Base-by-base conservation (phyloP, 805 yeast genomes). In the Pichia scutulata region DNA sequence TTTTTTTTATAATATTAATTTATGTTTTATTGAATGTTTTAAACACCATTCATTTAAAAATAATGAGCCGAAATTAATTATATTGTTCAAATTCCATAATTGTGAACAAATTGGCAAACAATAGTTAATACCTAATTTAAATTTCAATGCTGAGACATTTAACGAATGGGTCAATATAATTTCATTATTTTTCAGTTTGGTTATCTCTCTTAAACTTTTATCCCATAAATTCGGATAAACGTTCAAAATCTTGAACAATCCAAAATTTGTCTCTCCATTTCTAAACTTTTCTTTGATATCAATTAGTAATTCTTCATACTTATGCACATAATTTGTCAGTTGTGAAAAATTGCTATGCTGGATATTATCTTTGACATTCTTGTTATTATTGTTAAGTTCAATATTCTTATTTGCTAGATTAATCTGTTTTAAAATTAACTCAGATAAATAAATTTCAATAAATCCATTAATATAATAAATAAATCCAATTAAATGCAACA, bases 11-110 rank as follows among this genome's bases (percentile, higher is more conserved):
- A 46, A 40, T 23, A 49, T 22, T 23, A 39, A 19, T 7, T 33
- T 16, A n/a, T 40, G 45, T 6, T 39, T 46, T 18, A 46, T 39
- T 9, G 21, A 10, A 12, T 51, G 48, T 19, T 33, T 10, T 9
- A 19, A 8, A 25, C 55, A 48, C 64, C 64, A 61, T 30, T 52
- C 56, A 25, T 55, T 58, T 18, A 63, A 42, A 10, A 58, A 52
- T 30, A 46, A 52, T 19, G 60, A 52, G 12, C 64, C 52, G 45
- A 63, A 61, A 43, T 59, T 60, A 28, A 58, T 52, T 12, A 60
- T 49, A 5, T 52, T 56, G 7, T 48, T 44, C 22, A 59, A 37
- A 41, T 53, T 49, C 44, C 54, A 52, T 1, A 41, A 43, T 21
- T 48, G 52, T 7, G 41, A 33, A 23, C 48, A 41, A 4, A 57